Percentiles rank a stretch among this genome's conserved stretches.
Evolutionary conservation across 257 asterid species (phyloP).

Genomic region (Asclepias syriaca): DNA sequence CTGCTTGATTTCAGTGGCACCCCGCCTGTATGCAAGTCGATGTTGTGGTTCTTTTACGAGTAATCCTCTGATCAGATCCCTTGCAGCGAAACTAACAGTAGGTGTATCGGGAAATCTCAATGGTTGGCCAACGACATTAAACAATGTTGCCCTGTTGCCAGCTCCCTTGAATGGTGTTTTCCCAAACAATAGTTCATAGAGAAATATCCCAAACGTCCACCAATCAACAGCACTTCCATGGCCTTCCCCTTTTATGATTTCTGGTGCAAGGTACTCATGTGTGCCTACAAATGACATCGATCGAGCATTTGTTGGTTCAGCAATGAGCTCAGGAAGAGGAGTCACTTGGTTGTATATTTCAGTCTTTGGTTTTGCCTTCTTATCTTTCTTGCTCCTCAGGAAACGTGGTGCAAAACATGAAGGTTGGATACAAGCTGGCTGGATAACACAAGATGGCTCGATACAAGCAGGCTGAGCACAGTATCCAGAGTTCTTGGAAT

Average conservation of each 20-base stretch:
- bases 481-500: constrained; percentile 36
- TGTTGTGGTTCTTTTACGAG: constrained; percentile 65
- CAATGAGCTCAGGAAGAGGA: constrained; percentile 57
- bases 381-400: constrained; percentile 45
- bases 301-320: constrained; percentile 61
- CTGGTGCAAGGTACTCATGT: constrained; percentile 63
- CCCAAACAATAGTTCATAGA: constrained; percentile 56
- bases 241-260: constrained; percentile 61
- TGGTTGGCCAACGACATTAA: constrained; percentile 66
- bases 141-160: constrained; percentile 57
- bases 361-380: constrained; percentile 37
- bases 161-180: constrained; percentile 58
- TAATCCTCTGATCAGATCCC: constrained; percentile 59
- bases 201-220: constrained; percentile 67
- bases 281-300: constrained; percentile 74
- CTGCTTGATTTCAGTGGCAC: constrained; percentile 63
- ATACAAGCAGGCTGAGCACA: constrained; percentile 44
- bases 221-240: constrained; percentile 72
- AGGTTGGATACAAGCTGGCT: constrained; percentile 52
- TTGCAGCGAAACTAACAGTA: constrained; percentile 54
- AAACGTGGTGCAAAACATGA: constrained; percentile 54
- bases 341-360: constrained; percentile 36
- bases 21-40: constrained; percentile 62
- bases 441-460: constrained; percentile 49
- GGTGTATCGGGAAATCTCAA: constrained; percentile 56